phyloP scores from a whole-genome alignment of 257 asterid species.

The Scutellaria barbata region DNA sequence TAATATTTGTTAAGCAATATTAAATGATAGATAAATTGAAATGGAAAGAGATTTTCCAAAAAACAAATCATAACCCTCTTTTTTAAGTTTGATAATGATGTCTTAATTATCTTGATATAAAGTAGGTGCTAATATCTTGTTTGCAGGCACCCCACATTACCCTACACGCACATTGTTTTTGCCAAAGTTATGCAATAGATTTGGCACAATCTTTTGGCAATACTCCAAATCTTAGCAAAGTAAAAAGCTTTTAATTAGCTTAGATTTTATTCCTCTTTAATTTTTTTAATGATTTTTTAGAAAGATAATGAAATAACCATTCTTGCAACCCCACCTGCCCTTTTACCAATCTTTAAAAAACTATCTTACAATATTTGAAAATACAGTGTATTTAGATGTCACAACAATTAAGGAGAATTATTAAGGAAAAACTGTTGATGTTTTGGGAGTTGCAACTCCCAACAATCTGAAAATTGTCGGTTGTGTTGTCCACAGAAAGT shows the following conservation, averaged over 20 bases:
- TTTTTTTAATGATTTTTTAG: neutral
- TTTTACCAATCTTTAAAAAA: neutral
- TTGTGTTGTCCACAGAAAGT: conserved; percentile 44
- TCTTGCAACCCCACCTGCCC: conserved; percentile 26
- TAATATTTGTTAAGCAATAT: too few species aligned
- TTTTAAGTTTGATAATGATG: neutral
- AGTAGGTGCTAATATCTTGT: conserved; percentile 24
- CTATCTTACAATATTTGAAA: conserved; percentile 29
- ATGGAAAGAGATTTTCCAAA: neutral
- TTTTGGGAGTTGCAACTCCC: conserved; percentile 69
- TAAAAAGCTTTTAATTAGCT: conserved; percentile 24
- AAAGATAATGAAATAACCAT: neutral
- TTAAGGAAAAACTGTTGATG: conserved; percentile 36
- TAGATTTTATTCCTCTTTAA: conserved; percentile 29
- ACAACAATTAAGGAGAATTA: conserved; percentile 39
- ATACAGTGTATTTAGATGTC: conserved; percentile 45
- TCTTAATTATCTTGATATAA: conserved; percentile 8
- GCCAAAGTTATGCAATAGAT: conserved; percentile 42
- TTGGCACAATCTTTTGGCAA: conserved; percentile 39
- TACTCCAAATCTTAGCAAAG: conserved; percentile 28
- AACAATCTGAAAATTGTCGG: conserved; percentile 62
- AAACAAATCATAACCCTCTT: too few species aligned
- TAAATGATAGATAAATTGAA: too few species aligned
- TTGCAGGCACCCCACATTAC: conserved; percentile 25
- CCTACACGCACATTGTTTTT: conserved; percentile 34